Percentiles rank a stretch among this genome's conserved stretches.
Evolutionary conservation across 805 yeast species (phyloP).

Genomic region (Zygosaccharomyces bisporus): DNA sequence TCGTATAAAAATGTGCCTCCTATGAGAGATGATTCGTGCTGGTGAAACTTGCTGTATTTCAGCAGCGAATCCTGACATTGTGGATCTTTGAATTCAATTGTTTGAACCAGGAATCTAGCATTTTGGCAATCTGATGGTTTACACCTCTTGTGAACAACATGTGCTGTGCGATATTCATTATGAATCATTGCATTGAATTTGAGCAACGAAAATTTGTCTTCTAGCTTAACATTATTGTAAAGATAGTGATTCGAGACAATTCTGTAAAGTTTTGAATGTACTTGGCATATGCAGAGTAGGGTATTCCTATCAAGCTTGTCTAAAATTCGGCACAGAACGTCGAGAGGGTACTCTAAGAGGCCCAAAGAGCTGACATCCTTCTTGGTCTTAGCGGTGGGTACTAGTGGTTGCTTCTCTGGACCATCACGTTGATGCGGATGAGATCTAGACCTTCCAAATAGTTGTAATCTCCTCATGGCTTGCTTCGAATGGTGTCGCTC

Average conservation of each 20-base stretch:
- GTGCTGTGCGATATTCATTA: conserved; percentile 27
- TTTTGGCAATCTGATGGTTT: conserved; percentile 18
- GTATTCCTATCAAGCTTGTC: conserved; percentile 24
- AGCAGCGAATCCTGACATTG: conserved; percentile 34
- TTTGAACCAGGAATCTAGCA: conserved; percentile 27
- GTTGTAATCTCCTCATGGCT: conserved; percentile 23
- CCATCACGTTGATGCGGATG: background rate
- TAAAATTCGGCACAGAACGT: conserved; percentile 26
- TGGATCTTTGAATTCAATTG: conserved; percentile 32
- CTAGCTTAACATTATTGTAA: conserved; percentile 27
- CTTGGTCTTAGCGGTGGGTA: background rate
- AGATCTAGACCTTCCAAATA: conserved; percentile 28
- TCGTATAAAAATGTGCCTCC: conserved; percentile 28
- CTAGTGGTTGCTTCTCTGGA: background rate
- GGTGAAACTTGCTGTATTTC: conserved; percentile 32
- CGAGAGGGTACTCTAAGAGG: conserved; percentile 26
- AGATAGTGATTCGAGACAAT: conserved; percentile 27
- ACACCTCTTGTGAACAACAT: conserved; percentile 11
- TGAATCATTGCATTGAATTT: conserved; percentile 34
- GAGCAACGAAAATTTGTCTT: conserved; percentile 26
- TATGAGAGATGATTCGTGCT: conserved; percentile 20
- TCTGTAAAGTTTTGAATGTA: conserved; percentile 25
- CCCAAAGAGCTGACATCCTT: conserved; percentile 1
- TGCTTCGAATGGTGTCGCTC: background rate
- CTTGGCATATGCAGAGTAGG: conserved; percentile 23